phyloP scores from a whole-genome alignment of 192 early-diverging fungal genomes.

The Coemansia sp. region DNA sequence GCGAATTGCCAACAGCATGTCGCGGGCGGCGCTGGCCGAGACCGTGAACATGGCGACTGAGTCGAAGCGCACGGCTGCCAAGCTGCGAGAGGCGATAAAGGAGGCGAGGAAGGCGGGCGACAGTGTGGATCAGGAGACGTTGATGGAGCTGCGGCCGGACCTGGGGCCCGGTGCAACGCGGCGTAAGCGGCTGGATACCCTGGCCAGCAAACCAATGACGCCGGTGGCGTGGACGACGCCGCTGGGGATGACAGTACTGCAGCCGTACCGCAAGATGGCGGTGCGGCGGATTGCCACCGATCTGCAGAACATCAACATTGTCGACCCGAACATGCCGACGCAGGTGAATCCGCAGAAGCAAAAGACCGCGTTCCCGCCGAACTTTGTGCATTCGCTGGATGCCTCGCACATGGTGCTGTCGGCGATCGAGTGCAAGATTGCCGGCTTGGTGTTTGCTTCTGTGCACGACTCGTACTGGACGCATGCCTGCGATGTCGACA shows the following conservation, averaged over 20 bases:
- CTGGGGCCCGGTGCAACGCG: slow-evolving; percentile 31
- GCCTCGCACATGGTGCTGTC: slow-evolving; percentile 97
- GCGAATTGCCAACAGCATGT: slow-evolving; percentile 77
- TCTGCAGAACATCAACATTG: slow-evolving; percentile 73
- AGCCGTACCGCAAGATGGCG: slow-evolving; percentile 84
- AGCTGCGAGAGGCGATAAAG: slow-evolving; percentile 15
- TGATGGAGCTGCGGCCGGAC: slow-evolving; percentile 30
- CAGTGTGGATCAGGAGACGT: slow-evolving; percentile 12
- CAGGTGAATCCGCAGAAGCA: slow-evolving; percentile 91
- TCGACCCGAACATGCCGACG: slow-evolving; percentile 61
- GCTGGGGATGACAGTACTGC: slow-evolving; percentile 87
- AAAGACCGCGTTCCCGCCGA: slow-evolving; percentile 94
- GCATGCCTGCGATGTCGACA: slow-evolving; percentile 84
- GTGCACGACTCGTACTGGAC: slow-evolving; percentile 99
- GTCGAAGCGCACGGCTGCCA: slow-evolving; percentile 20
- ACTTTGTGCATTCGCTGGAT: slow-evolving; percentile 97
- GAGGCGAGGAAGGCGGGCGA: slow-evolving; percentile 9
- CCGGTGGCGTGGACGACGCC: slow-evolving; percentile 97
- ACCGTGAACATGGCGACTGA: slow-evolving; percentile 33
- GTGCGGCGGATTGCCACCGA: slow-evolving; percentile 68
- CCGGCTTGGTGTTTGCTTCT: slow-evolving; percentile 81
- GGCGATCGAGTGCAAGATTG: slow-evolving; percentile 76
- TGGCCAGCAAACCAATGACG: slow-evolving; percentile 67
- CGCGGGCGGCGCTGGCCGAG: slow-evolving; percentile 44
- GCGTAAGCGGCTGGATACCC: slow-evolving; percentile 30